Evolutionary conservation across 1,284 basidiomycete genomes (phyloP).

Genomic region (Naganishia cerealis): DNA sequence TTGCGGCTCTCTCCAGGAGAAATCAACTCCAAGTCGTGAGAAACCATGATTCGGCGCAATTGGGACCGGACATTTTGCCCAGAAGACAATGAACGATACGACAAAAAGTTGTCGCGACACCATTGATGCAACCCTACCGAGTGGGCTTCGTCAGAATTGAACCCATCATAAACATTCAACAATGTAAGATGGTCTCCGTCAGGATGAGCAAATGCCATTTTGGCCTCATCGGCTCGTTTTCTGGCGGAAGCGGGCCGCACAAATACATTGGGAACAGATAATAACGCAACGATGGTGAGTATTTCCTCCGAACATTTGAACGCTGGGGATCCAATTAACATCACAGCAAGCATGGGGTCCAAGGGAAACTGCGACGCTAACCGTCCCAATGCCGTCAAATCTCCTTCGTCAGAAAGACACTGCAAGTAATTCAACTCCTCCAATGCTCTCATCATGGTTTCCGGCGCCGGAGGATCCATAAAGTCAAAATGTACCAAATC

Average conservation of each 20-base stretch:
- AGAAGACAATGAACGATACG: conserved; percentile 77
- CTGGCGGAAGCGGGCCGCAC: conserved; percentile 82
- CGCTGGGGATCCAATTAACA: conserved; percentile 89
- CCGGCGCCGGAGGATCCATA: conserved; percentile 87
- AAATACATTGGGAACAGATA: conserved; percentile 94
- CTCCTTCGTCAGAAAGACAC: conserved; percentile 91
- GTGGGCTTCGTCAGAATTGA: conserved; percentile 73
- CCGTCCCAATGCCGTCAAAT: conserved; percentile 78
- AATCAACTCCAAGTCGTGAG: conserved; percentile 75
- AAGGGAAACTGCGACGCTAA: conserved; percentile 99
- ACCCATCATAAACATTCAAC: conserved; percentile 93
- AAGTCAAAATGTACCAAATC: conserved; percentile 92
- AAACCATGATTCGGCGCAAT: conserved; percentile 67
- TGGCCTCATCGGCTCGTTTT: conserved; percentile 88
- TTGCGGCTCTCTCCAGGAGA: conserved; percentile 74
- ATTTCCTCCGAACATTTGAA: conserved; percentile 97
- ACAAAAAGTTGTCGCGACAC: conserved; percentile 91
- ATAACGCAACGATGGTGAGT: conserved; percentile 90
- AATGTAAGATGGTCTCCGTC: conserved; percentile 94
- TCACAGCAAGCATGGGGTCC: conserved; percentile 93
- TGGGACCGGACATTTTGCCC: conserved; percentile 95
- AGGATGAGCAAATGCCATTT: conserved; percentile 82
- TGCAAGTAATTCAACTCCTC: conserved; percentile 90
- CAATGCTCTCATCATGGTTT: conserved; percentile 95
- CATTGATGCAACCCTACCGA: too few species aligned